These are phyloP conservation scores for Exophiala lecanii-corni DNA, from an alignment of 2,329 filamentous ascomycete species.

Conservation along the genomic window DNA sequence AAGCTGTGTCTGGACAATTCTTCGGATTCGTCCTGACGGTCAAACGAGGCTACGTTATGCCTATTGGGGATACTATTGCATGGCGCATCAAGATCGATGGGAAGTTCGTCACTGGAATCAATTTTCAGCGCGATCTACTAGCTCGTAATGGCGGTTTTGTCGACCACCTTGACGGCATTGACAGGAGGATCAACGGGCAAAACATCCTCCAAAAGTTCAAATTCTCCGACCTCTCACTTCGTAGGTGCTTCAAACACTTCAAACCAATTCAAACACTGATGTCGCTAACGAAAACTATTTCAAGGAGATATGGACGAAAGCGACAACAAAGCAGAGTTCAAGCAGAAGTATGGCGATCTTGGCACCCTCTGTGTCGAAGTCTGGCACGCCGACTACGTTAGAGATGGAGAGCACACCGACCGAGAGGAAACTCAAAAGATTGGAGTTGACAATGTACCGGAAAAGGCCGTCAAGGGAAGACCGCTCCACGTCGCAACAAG, in stretches of 20 bases:
- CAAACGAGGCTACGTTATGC: neutral
- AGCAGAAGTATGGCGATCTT: constrained; percentile 8
- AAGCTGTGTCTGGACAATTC: constrained; percentile 8
- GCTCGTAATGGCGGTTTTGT: neutral
- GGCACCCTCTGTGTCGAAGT: constrained; percentile 9
- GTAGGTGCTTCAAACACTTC: too few relatives aligned
- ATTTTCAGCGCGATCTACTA: neutral
- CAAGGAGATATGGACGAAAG: constrained; percentile 4
- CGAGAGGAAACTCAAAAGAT: neutral
- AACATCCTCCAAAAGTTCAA: neutral
- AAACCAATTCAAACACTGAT: too few relatives aligned
- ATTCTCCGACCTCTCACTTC: neutral
- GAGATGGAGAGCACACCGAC: too few relatives aligned
- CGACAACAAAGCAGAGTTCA: constrained; percentile 1
- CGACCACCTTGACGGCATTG: neutral
- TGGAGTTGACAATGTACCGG: constrained; percentile 11
- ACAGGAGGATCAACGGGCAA: neutral
- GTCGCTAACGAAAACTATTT: neutral
- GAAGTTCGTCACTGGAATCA: neutral
- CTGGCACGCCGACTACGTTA: constrained; percentile 4
- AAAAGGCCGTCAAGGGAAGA: constrained; percentile 26
- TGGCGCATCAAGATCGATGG: constrained; percentile 15
- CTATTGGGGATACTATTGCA: constrained; percentile 25
- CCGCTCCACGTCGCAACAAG: constrained; percentile 25
- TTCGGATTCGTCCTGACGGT: constrained; percentile 14